Evolutionary conservation across 495 filamentous ascomycete species (phyloP).

Genomic region (Aspergillus ostianus): DNA sequence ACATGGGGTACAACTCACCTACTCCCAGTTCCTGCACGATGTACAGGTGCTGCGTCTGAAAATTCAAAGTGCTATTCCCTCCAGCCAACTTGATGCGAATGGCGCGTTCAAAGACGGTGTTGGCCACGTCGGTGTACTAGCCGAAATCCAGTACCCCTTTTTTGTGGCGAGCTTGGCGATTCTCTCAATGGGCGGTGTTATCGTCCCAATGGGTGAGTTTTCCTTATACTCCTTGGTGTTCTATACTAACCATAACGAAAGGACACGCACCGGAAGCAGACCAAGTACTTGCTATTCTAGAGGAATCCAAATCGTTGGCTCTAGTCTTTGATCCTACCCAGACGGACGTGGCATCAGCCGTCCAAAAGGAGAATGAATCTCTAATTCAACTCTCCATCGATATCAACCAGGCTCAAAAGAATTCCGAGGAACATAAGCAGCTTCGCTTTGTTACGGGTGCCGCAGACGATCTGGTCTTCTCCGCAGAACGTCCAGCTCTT

Average conservation of each 20-base stretch:
- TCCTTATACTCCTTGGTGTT: background rate
- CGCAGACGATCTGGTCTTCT: constrained; percentile 1
- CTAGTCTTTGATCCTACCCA: constrained; percentile 14
- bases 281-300: constrained; percentile 8
- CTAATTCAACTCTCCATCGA: constrained; percentile 9
- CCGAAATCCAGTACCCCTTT: constrained; percentile 16
- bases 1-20: constrained; percentile 13
- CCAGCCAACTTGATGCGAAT: constrained; percentile 4
- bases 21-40: constrained; percentile 15
- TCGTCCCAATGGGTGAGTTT: constrained; percentile 16
- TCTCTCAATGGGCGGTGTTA: constrained; percentile 12
- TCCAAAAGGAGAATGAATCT: constrained; percentile 3
- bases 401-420: constrained; percentile 10
- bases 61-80: constrained; percentile 6
- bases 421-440: constrained; percentile 1
- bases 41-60: constrained; percentile 12
- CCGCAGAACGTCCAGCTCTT: constrained; percentile 11
- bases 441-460: background rate
- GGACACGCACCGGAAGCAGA: constrained; percentile 13
- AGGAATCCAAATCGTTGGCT: constrained; percentile 10
- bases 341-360: constrained; percentile 1
- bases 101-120: constrained; percentile 11
- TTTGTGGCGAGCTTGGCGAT: constrained; percentile 16
- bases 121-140: constrained; percentile 10
- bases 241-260: background rate